phyloP scores from a whole-genome alignment of 257 asterid genomes.

The Cinchona pubescens region DNA sequence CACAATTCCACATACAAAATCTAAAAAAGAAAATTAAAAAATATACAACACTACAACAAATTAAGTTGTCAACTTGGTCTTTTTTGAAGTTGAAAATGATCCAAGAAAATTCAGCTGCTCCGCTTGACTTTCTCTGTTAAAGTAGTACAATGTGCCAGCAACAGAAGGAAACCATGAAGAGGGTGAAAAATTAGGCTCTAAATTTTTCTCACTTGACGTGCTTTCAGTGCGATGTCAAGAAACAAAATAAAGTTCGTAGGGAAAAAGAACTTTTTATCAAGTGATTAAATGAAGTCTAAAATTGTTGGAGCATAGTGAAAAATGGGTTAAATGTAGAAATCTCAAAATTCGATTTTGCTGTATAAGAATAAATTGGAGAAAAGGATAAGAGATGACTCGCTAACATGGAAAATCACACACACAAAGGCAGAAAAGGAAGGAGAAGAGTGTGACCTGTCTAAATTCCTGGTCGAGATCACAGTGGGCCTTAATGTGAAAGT shows the following conservation, averaged over 20 bases:
- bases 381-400: neutral
- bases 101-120: slow-evolving; percentile 78
- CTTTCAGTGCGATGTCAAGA: neutral
- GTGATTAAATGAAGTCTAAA: neutral
- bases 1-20: too few relatives aligned
- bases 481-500: slow-evolving; percentile 67
- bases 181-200: neutral
- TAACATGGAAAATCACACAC: neutral
- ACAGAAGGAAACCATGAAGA: neutral
- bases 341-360: too few relatives aligned
- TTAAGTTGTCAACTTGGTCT: slow-evolving; percentile 77
- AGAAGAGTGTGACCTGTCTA: slow-evolving; percentile 40
- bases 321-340: neutral
- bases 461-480: slow-evolving; percentile 53
- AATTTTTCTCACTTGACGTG: too few relatives aligned
- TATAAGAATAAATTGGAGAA: neutral
- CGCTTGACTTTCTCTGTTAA: slow-evolving; percentile 55
- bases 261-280: neutral
- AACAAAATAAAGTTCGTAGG: neutral
- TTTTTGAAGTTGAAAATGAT: slow-evolving; percentile 52
- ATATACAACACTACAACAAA: too few relatives aligned
- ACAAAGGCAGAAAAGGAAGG: neutral
- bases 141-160: neutral
- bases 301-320: neutral
- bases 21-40: too few relatives aligned